Evolutionary conservation across 345 rosid species (phyloP), one percentile per base, ranked within the genome.

Genomic region (Euclidium syriacum): DNA sequence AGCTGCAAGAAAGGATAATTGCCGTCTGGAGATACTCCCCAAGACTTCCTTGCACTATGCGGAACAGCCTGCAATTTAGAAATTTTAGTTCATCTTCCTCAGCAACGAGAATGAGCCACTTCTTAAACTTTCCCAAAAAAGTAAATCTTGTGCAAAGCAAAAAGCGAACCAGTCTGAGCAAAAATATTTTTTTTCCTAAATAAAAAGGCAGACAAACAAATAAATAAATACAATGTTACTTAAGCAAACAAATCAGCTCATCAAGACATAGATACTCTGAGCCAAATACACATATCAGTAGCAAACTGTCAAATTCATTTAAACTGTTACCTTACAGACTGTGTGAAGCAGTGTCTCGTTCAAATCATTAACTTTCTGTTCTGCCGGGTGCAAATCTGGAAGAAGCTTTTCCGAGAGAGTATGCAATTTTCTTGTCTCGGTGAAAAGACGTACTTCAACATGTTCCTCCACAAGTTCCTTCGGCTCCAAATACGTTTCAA

Each of bases 341-440:
- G 95, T 83, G 71, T 79, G 86, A 51, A 90, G 83, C 55, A 92
- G 67, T 27, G 98, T 92, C 77, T 92, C 98, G 18, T 87, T 87
- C 60, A 92, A 85, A 85, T 92, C 98, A 23, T 89, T 79, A 79
- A 92, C 97, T 23, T 90, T 78, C 68, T 94, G 97, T 59, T 85
- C 95, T 47, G 79, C 30, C 0, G 97, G 99, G 52, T 83, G 96
- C 84, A 90, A 58, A 77, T 95, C 99, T 25, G 99, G 99, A 62
- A 95, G 99, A 80, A 95, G 99, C 78, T 90, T 86, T 22, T 90
- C 97, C 23, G 97, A 88, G 56, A 88, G 80, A 55, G n/a, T n/a
- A 52, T 24, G 14, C 46, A 27, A 46, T 15, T 15, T 26, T 57
- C 0, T n/a, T n/a, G n/a, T n/a, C n/a, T n/a, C n/a, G n/a, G n/a